These are phyloP conservation scores for Calonectria crousiana DNA, from an alignment of 2,329 filamentous ascomycete species.

Conservation along the genomic window DNA sequence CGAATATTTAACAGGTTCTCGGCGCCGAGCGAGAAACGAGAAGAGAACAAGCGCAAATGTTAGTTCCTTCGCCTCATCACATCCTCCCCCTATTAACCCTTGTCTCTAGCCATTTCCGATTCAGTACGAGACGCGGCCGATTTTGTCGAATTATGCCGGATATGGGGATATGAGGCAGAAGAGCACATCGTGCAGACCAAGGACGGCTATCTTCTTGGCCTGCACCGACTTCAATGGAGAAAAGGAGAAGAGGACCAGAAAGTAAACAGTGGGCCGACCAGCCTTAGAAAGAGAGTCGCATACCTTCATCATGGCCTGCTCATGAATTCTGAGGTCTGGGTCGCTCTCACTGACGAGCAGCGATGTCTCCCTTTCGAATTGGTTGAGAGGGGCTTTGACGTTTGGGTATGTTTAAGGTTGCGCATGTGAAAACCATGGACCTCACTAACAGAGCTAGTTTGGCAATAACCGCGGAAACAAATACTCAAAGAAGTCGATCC, in stretches of 20 bases:
- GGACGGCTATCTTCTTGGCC: constrained; percentile 91
- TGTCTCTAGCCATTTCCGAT: constrained; percentile 74
- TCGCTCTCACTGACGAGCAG: constrained; percentile 88
- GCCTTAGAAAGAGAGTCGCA: constrained; percentile 84
- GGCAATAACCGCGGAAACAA: constrained; percentile 99
- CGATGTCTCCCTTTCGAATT: constrained; percentile 89
- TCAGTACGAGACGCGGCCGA: constrained; percentile 88
- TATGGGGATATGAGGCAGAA: constrained; percentile 93
- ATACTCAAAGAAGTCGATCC: constrained; percentile 94
- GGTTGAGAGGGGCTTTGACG: constrained; percentile 92
- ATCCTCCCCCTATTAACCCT: constrained; percentile 48
- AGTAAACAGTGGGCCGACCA: constrained; percentile 79
- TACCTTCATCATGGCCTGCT: constrained; percentile 96
- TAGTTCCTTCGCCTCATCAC: constrained; percentile 52
- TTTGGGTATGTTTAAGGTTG: constrained; percentile 75
- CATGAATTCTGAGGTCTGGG: constrained; percentile 99
- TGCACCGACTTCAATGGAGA: constrained; percentile 88
- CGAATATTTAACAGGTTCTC: constrained; percentile 84
- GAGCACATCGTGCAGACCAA: constrained; percentile 96
- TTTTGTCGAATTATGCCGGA: constrained; percentile 91
- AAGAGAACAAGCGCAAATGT: constrained; percentile 76
- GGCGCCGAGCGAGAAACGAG: constrained; percentile 75
- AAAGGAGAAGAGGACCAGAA: constrained; percentile 83
- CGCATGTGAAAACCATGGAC: not conserved
- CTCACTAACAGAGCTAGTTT: constrained; percentile 64